These are phyloP conservation scores for Alisma plantagoaquatica DNA, from an alignment of 106 monocot genomes.

Conservation along the genomic window DNA sequence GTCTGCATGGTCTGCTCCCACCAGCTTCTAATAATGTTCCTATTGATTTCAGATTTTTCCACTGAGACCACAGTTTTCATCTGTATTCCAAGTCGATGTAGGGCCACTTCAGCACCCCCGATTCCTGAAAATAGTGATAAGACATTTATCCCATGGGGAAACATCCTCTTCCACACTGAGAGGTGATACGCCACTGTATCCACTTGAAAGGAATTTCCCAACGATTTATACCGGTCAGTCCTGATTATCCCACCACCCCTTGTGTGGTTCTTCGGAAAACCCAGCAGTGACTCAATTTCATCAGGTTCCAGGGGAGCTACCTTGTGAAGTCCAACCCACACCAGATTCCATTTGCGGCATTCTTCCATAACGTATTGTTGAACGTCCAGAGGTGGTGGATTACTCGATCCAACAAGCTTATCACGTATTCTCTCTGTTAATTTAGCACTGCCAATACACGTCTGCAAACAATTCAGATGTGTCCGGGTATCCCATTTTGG, in stretches of 20 bases:
- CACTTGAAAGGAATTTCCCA: conserved; percentile 76
- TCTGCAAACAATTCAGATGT: conserved; percentile 66
- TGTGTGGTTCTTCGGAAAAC: conserved; percentile 69
- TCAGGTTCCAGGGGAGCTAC: conserved; percentile 60
- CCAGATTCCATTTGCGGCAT: conserved; percentile 63
- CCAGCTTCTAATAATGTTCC: conserved; percentile 50
- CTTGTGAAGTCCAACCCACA: conserved; percentile 69
- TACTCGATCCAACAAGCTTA: conserved; percentile 11
- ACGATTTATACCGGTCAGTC: conserved; percentile 50
- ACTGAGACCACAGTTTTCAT: conserved; percentile 59
- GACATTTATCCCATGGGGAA: conserved; percentile 53
- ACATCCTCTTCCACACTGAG: conserved; percentile 45
- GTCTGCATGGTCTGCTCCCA: conserved; percentile 63
- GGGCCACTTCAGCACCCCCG: conserved; percentile 84
- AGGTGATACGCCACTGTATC: conserved; percentile 83
- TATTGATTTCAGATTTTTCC: conserved; percentile 47
- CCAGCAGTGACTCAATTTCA: conserved; percentile 58
- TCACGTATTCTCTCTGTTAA: conserved; percentile 36
- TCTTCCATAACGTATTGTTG: conserved; percentile 29
- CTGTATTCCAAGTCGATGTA: conserved; percentile 48
- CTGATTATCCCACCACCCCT: conserved; percentile 44
- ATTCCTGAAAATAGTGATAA: conserved; percentile 75
- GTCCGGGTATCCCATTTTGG: conserved; percentile 61
- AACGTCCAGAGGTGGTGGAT: conserved; percentile 20
- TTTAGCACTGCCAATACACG: conserved; percentile 33